Conservation (phyloP, 2,329 filamentous ascomycete genomes). For the Ceratocystis eucalypticola region DNA sequence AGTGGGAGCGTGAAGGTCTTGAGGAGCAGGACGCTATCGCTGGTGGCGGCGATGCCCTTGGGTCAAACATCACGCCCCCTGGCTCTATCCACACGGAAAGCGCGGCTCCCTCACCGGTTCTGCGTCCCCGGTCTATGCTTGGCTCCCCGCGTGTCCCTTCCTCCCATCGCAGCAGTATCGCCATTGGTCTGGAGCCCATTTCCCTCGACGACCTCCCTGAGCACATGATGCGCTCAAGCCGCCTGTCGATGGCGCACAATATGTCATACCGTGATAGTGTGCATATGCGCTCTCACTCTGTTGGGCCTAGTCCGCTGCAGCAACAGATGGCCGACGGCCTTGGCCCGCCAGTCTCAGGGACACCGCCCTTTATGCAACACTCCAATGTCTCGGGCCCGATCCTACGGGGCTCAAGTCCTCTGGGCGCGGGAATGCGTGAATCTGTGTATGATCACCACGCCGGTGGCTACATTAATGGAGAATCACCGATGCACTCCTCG, state of each 20-base stretch:
- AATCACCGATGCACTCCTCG: slow-evolving; percentile 20
- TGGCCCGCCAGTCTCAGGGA: slow-evolving; percentile 18
- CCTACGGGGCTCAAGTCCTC: slow-evolving; percentile 22
- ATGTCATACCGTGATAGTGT: slow-evolving; percentile 9
- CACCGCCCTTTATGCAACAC: slow-evolving; percentile 10
- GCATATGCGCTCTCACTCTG: slow-evolving; percentile 15
- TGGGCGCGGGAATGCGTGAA: slow-evolving; percentile 23
- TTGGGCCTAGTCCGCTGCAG: slow-evolving; percentile 14
- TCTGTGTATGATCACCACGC: slow-evolving; percentile 24
- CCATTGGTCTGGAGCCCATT: slow-evolving; percentile 32
- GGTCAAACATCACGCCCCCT: slow-evolving; percentile 19
- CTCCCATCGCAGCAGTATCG: slow-evolving; percentile 30
- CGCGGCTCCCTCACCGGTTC: slow-evolving; percentile 10
- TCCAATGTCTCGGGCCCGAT: slow-evolving; percentile 13
- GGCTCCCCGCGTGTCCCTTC: slow-evolving; percentile 14
- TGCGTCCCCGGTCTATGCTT: slow-evolving; percentile 12
- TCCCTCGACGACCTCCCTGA: slow-evolving; percentile 17
- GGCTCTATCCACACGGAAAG: slow-evolving; percentile 11
- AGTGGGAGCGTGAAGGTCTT: slow-evolving; percentile 33
- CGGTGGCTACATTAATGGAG: slow-evolving; percentile 10
- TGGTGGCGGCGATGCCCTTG: background rate
- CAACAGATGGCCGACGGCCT: slow-evolving; percentile 16
- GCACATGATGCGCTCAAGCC: slow-evolving; percentile 14
- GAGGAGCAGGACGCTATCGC: slow-evolving; percentile 19
- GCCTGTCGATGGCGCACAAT: slow-evolving; percentile 11